Conservation (phyloP, 257 asterid genomes). For the Cordia subcordata region DNA sequence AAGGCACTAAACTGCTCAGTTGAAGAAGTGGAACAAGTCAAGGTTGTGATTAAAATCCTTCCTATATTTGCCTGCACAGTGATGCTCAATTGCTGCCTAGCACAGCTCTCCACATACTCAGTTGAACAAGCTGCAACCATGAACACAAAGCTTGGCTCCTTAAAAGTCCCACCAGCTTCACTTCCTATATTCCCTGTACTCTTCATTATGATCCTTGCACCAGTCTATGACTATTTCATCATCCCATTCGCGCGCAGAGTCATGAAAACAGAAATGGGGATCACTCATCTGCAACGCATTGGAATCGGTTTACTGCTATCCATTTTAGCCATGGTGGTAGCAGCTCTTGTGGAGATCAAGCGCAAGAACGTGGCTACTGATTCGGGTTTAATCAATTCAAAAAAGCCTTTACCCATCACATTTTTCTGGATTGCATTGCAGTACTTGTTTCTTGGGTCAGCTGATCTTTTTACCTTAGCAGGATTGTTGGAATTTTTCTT, state of each 20-base stretch:
- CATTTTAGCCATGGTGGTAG: slow-evolving; percentile 33
- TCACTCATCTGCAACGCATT: slow-evolving; percentile 50
- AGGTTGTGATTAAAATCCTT: slow-evolving; percentile 39
- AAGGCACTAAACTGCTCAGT: slow-evolving; percentile 29
- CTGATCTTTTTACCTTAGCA: slow-evolving; percentile 63
- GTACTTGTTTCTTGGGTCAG: slow-evolving; percentile 61
- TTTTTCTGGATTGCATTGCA: slow-evolving; percentile 66
- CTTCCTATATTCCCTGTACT: slow-evolving; percentile 42
- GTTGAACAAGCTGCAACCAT: slow-evolving; percentile 42
- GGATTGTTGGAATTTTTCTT: slow-evolving; percentile 68
- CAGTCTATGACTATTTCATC: slow-evolving; percentile 38
- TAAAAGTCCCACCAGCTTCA: slow-evolving; percentile 42
- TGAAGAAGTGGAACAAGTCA: slow-evolving; percentile 51
- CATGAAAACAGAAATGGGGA: slow-evolving; percentile 39
- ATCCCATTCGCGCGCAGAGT: slow-evolving; percentile 40
- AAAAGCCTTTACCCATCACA: slow-evolving; percentile 30
- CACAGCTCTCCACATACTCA: slow-evolving; percentile 48
- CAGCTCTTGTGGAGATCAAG: slow-evolving; percentile 39
- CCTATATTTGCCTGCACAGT: slow-evolving; percentile 43
- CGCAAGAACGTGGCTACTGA: slow-evolving; percentile 22
- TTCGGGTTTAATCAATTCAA: slow-evolving; percentile 22
- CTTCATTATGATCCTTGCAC: slow-evolving; percentile 39
- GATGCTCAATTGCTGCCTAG: slow-evolving; percentile 49
- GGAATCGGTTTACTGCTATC: slow-evolving; percentile 45
- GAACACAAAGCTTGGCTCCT: slow-evolving; percentile 34